Conservation (phyloP, 177 flowering plant species). For the Vitis hybrid region DNA sequence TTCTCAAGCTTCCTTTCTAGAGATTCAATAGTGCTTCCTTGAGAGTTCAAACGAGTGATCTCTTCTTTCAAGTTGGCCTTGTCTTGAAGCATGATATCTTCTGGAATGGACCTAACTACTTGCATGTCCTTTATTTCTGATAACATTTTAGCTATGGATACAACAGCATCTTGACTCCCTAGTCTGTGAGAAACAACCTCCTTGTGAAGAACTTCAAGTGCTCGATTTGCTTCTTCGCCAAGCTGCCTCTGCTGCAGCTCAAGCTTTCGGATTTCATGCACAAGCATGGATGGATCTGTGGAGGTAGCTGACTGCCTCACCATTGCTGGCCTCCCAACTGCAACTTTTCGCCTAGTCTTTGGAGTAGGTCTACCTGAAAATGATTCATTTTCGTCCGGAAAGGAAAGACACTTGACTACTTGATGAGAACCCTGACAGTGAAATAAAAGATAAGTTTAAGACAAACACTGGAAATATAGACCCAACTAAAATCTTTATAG, state of each 20-base stretch:
- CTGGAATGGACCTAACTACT: constrained; percentile 31
- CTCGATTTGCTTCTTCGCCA: constrained; percentile 83
- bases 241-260: constrained; percentile 76
- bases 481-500: not conserved
- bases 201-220: constrained; percentile 77
- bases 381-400: constrained; percentile 28
- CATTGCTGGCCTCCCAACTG: constrained; percentile 24
- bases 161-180: constrained; percentile 65
- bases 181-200: constrained; percentile 62
- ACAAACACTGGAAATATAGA: not conserved
- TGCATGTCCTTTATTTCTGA: constrained; percentile 71
- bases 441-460: not conserved
- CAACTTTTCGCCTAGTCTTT: constrained; percentile 18
- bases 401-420: constrained; percentile 63
- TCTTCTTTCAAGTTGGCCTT: constrained; percentile 65
- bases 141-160: constrained; percentile 62
- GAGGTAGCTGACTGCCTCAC: constrained; percentile 53
- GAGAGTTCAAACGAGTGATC: constrained; percentile 52
- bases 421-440: constrained; percentile 52
- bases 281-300: constrained; percentile 58
- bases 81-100: constrained; percentile 36
- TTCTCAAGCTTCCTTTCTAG: constrained; percentile 75
- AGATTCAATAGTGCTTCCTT: constrained; percentile 54
- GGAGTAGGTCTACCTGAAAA: constrained; percentile 17
- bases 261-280: constrained; percentile 73